Percentiles rank a stretch among this genome's conserved stretches.
phyloP scores from a whole-genome alignment of 257 asterid genomes.

The Linaria vulgaris region DNA sequence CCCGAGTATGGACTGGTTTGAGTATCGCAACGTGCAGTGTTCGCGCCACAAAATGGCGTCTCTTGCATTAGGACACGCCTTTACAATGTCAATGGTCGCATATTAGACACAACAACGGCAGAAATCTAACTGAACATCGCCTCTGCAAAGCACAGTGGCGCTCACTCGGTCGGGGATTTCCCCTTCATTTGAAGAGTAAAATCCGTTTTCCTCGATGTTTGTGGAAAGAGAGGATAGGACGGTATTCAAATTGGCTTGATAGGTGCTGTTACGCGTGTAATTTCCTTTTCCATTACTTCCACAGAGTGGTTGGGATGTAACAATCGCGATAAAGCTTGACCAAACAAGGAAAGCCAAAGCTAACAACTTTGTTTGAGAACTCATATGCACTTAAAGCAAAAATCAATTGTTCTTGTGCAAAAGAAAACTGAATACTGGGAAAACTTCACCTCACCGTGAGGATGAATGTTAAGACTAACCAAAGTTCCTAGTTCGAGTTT shows the following conservation, averaged over 20 bases:
- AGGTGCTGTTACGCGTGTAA: constrained; percentile 1
- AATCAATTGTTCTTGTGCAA: no score
- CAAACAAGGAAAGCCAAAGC: not conserved
- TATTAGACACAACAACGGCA: constrained; percentile 2
- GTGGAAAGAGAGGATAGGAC: not conserved
- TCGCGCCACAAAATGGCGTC: not conserved
- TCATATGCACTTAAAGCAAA: not conserved
- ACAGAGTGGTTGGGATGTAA: not conserved
- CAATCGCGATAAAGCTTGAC: not conserved
- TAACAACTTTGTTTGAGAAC: not conserved
- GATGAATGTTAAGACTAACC: no score
- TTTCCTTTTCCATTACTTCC: not conserved
- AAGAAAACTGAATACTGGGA: no score
- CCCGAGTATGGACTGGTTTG: not conserved
- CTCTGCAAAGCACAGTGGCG: not conserved
- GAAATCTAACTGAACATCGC: not conserved
- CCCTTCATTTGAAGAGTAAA: not conserved
- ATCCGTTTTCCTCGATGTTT: not conserved
- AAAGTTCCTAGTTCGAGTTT: no score
- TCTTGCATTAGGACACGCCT: not conserved
- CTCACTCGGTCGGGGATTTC: not conserved
- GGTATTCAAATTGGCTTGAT: not conserved
- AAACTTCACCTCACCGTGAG: no score
- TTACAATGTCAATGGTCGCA: not conserved
- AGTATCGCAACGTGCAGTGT: constrained; percentile 8